Evolutionary conservation across 306 rosid species (phyloP), one percentile per base, ranked within the genome.

Genomic region (Corylus heterophylla): DNA sequence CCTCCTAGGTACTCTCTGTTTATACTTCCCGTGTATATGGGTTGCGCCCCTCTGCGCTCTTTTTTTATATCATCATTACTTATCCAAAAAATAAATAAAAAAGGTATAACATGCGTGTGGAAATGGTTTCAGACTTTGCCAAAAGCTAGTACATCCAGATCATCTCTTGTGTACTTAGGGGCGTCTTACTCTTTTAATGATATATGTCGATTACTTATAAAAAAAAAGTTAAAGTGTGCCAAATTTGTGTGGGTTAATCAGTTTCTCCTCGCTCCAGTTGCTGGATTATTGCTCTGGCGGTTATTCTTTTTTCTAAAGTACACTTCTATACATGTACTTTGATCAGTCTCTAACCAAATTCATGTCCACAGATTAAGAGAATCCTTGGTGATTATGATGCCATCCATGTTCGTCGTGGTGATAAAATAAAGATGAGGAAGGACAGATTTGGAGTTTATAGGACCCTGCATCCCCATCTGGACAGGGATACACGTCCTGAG

Each of bases 341-440:
- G 12, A 74, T 77, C 76, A 69, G 54, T 74, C 29, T 79, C 83
- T 83, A 47, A 55, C 82, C 54, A 68, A 11, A 25, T 13, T 74
- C 54, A 31, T 80, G 69, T 62, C 73, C 29, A 54, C 84, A 92
- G 97, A 80, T 92, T 76, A 89, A 87, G 73, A 86, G 76, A 16
- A 74, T 45, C 35, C 97, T 89, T 45, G 90, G 92, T 31, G 89
- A 90, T 69, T 92, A 88, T 78, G 93, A 89, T 69, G 97, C 98
- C 83, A 90, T 96, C 74, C 99, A 96, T 86, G 99, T 93, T 81
- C 98, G 98, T 73, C 99, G 98, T 14, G 99, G 99, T 29, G 99
- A 96, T 85, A 93, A 88, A 86, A 80, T 96, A 79, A 96, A 91
- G 83, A 96, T 90, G 48, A 88, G 99, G 90, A 96, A 86, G 85